Evolutionary conservation across 129 eudicot species (phyloP), one percentile per base, ranked within the genome.

Genomic region (Flaveria brownii): DNA sequence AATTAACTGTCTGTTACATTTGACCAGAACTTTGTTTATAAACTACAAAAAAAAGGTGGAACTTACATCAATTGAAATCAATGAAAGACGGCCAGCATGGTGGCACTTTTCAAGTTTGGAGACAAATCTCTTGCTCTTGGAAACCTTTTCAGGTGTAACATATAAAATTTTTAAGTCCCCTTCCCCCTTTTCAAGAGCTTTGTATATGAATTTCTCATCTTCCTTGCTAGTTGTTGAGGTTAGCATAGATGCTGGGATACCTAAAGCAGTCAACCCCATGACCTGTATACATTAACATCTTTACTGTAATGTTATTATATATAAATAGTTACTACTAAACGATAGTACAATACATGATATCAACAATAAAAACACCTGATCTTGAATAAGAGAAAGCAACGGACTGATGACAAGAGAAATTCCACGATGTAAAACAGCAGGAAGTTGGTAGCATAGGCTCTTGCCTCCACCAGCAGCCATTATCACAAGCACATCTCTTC

Each of bases 381-480:
- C 99, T 73, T 95, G 99, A 78, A 95, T 95, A 73, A 95, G 93
- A 71, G 99, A 95, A 39, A 95, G 99, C 85, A 95, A 85, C 78
- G 99, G 99, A 81, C 99, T 95, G 81, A 95, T 87, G 57, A 95
- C 91, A 57, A 95, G 97, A 59, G 96, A 85, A 69, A 95, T 86
- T 43, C 99, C 99, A 42, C 80, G 72, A 57, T 80, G 87, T 69
- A 95, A 85, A 85, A 95, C 71, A 75, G 99, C 99, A 9, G 99
- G 99, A 86, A 95, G 99, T 82, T 95, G 99, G 84, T 95, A 95
- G 85, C 99, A 95, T 39, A 95, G 92, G 52, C 99, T 95, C 87
- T 95, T 95, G 74, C 99, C 99, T 72, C 99, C 99, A 69, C 99
- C 99, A 77, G 99, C 99, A 60, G 99, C 99, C 99, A 95, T 95